Conservation (phyloP, 306 rosid genomes). For the Rubus parviflorus region DNA sequence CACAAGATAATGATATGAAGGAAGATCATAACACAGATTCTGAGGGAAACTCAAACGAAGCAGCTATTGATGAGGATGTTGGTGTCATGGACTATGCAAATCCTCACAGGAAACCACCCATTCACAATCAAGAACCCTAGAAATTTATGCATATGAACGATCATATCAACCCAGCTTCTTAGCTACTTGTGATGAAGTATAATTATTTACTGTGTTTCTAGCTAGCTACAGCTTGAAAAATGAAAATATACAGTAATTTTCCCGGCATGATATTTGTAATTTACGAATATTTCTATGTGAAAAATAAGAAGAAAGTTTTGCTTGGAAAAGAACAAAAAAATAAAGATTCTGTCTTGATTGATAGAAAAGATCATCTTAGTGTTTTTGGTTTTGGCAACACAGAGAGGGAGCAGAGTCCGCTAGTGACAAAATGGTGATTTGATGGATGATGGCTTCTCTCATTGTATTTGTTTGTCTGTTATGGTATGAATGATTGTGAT, state of each 20-base stretch:
- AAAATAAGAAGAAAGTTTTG: background rate
- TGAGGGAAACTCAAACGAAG: slow-evolving; percentile 31
- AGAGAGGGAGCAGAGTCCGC: background rate
- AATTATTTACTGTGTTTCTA: background rate
- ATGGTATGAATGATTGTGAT: slow-evolving; percentile 5
- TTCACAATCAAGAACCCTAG: slow-evolving; percentile 72
- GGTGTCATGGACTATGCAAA: slow-evolving; percentile 72
- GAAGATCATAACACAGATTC: slow-evolving; percentile 34
- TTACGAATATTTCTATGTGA: background rate
- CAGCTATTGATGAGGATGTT: slow-evolving; percentile 40
- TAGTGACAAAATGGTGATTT: slow-evolving; percentile 20
- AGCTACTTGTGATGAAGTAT: background rate
- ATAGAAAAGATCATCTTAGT: background rate
- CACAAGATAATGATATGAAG: slow-evolving; percentile 33
- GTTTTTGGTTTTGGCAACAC: background rate
- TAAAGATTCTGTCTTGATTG: background rate
- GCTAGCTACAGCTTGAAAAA: slow-evolving; percentile 8
- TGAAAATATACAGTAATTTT: background rate
- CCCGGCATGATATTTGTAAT: background rate
- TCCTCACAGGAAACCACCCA: slow-evolving; percentile 86
- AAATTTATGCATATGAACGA: background rate
- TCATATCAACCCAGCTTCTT: background rate
- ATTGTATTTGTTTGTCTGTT: slow-evolving; percentile 3
- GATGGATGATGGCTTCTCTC: slow-evolving; percentile 17
- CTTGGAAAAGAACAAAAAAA: background rate